phyloP scores from a whole-genome alignment of 345 rosid species.

The Linum trigynum region DNA sequence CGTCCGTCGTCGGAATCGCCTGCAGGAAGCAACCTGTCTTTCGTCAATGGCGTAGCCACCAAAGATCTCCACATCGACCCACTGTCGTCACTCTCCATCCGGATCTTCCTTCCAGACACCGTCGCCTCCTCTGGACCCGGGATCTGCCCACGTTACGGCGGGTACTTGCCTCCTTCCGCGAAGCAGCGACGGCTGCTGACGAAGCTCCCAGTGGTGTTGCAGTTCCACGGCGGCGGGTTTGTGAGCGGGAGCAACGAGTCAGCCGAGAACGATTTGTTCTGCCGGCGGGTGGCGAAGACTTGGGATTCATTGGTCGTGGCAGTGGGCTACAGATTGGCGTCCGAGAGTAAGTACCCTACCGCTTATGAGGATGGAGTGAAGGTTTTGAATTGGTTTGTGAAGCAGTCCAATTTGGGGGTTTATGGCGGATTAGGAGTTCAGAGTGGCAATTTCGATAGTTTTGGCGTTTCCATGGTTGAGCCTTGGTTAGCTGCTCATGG shows the following conservation, averaged over 20 bases:
- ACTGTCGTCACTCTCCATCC: slow-evolving; percentile 47
- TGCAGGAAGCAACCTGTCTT: slow-evolving; percentile 40
- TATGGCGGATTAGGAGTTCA: slow-evolving; percentile 21
- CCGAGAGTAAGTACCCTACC: slow-evolving; percentile 69
- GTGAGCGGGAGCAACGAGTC: slow-evolving; percentile 69
- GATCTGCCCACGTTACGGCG: slow-evolving; percentile 28
- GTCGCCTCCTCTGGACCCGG: slow-evolving; percentile 3
- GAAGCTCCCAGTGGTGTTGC: slow-evolving; percentile 72
- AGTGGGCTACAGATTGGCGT: slow-evolving; percentile 81
- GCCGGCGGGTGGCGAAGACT: slow-evolving; percentile 57
- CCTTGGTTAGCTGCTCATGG: slow-evolving; percentile 81
- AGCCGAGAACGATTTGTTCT: slow-evolving; percentile 57
- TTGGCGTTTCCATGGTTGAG: slow-evolving; percentile 74
- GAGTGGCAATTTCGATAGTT: slow-evolving; percentile 42
- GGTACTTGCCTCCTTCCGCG: slow-evolving; percentile 37
- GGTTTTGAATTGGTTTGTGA: slow-evolving; percentile 70
- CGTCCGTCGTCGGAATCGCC: slow-evolving; percentile 38
- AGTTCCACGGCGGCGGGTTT: slow-evolving; percentile 95
- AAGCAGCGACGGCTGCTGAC: slow-evolving; percentile 14
- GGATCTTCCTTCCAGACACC: slow-evolving; percentile 57
- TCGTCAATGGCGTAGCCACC: slow-evolving; percentile 53
- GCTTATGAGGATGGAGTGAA: slow-evolving; percentile 78
- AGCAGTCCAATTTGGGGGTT: slow-evolving; percentile 60
- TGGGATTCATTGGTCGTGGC: slow-evolving; percentile 77
- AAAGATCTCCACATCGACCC: slow-evolving; percentile 70